Conservation (phyloP, 768 basidiomycete species). For the Suillus placidus region DNA sequence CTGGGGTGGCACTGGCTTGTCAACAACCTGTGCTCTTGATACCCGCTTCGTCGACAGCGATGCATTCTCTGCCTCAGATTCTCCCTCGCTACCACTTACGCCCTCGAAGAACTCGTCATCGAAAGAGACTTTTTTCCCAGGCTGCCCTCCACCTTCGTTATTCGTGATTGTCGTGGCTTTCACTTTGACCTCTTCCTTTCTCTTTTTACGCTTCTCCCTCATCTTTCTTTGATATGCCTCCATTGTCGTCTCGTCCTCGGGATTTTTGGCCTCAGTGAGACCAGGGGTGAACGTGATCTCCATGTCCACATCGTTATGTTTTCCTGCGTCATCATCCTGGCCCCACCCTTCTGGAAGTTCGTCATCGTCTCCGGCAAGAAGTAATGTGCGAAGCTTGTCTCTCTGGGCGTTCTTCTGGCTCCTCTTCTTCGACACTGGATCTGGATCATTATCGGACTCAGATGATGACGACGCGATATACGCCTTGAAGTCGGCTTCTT, state of each 20-base stretch:
- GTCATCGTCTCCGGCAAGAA: constrained; percentile 68
- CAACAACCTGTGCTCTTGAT: constrained; percentile 23
- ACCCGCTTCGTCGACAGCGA: constrained; percentile 27
- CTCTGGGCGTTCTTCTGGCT: constrained; percentile 50
- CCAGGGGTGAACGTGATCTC: constrained; percentile 95
- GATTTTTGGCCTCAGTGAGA: constrained; percentile 55
- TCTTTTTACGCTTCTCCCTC: constrained; percentile 83
- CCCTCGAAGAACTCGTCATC: constrained; percentile 82
- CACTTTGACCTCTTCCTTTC: constrained; percentile 67
- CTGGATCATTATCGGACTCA: constrained; percentile 40
- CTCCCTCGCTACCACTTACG: constrained; percentile 43
- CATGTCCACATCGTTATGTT: constrained; percentile 69
- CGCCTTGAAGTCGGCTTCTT: constrained; percentile 86
- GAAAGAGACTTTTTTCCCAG: constrained; percentile 16
- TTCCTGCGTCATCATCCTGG: constrained; percentile 37
- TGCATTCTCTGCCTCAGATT: constrained; percentile 23
- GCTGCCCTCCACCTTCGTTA: constrained; percentile 27
- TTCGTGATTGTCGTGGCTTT: constrained; percentile 25
- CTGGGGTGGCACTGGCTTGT: constrained; percentile 32
- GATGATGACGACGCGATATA: constrained; percentile 75
- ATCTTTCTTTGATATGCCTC: constrained; percentile 89
- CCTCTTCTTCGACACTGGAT: constrained; percentile 18
- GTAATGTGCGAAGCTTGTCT: constrained; percentile 74
- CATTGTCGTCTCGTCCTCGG: constrained; percentile 81
- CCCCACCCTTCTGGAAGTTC: constrained; percentile 88